A percentile compares a stretch with the other conserved stretches of the same genome.
Conservation (phyloP, 2,329 filamentous ascomycete species). For the Rutstroemia sydowiana region DNA sequence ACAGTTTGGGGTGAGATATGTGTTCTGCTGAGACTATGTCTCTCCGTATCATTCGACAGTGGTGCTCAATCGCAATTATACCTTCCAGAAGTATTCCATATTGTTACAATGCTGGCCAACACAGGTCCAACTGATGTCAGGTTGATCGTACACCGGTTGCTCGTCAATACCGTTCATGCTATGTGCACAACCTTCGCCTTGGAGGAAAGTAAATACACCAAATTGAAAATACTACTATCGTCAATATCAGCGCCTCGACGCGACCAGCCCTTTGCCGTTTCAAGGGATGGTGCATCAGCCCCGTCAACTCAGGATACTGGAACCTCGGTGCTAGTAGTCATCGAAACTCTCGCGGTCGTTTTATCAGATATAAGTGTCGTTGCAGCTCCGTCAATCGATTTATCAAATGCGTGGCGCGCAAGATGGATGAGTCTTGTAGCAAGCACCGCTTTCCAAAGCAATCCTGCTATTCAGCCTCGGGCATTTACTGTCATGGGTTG, state of each 20-base stretch:
- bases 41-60: slow-evolving; percentile 60
- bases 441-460: slow-evolving; percentile 66
- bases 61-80: slow-evolving; percentile 61
- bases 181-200: slow-evolving; percentile 58
- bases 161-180: slow-evolving; percentile 61
- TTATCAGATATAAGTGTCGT: slow-evolving; percentile 57
- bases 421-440: slow-evolving; percentile 68
- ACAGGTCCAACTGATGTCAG: slow-evolving; percentile 52
- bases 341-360: slow-evolving; percentile 53
- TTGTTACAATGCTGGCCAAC: slow-evolving; percentile 64
- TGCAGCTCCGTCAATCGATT: slow-evolving; percentile 56
- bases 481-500: slow-evolving; percentile 68
- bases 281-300: slow-evolving; percentile 47
- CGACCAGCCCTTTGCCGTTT: slow-evolving; percentile 48
- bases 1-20: slow-evolving; percentile 64
- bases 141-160: slow-evolving; percentile 51
- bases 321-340: slow-evolving; percentile 33
- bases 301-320: slow-evolving; percentile 47
- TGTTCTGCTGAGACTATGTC: slow-evolving; percentile 57
- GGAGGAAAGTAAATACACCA: slow-evolving; percentile 43
- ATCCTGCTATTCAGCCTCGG: slow-evolving; percentile 61
- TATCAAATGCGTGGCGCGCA: slow-evolving; percentile 62
- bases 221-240: slow-evolving; percentile 46
- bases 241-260: slow-evolving; percentile 52
- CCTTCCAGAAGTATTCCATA: slow-evolving; percentile 61